Base-by-base conservation (phyloP, 1,139 yeast species). In the Blastobotrys indianensis region DNA sequence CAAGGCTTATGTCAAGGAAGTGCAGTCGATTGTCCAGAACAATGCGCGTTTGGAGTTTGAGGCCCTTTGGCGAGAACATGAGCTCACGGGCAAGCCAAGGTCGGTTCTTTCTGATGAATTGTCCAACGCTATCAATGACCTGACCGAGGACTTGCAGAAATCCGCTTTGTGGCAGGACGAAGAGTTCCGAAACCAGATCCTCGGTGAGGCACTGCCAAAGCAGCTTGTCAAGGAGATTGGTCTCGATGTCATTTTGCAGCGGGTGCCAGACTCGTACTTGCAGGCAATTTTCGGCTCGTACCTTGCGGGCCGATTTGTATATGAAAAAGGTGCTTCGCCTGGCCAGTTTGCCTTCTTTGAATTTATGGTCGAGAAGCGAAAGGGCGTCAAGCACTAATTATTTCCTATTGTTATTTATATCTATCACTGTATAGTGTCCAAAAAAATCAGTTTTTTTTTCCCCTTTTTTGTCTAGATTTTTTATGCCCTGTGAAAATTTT, bases 241-340 rank as follows among this genome's bases (percentile, higher is more conserved):
- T n/a, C 76, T 87, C 49, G 84, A 82, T 25, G 69, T 72, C 49
- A 80, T 92, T 41, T 70, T 90, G 58, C 60, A 72, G 40, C 79
- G 94, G 58, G 94, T 92, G 44, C 98, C 98, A 13, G 87, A 77
- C 51, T 77, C 94, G 50, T 92, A 92, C 65, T 74, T 90, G 63
- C 82, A 81, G 62, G 95, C 97, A 10, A 78, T 92, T 55, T 85
- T 92, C 64, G 96, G 97, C 45, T 85, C 95, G 38, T 84, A 80
- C 62, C 75, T 92, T 59, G 94, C 96, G 12, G 86, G 96, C 37
- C 76, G 85, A 48, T 92, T 85, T 67, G 95, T 92, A 52, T 92
- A 92, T 68, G 77, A 86, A 43, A 76, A 82, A 62, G 97, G 97
- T 46, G 77, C 83, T 54, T 87, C 79, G 57, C 79, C 88, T 37